Base-by-base conservation (phyloP, 2,329 filamentous ascomycete genomes). In the Hymenoscyphus infarciens region DNA sequence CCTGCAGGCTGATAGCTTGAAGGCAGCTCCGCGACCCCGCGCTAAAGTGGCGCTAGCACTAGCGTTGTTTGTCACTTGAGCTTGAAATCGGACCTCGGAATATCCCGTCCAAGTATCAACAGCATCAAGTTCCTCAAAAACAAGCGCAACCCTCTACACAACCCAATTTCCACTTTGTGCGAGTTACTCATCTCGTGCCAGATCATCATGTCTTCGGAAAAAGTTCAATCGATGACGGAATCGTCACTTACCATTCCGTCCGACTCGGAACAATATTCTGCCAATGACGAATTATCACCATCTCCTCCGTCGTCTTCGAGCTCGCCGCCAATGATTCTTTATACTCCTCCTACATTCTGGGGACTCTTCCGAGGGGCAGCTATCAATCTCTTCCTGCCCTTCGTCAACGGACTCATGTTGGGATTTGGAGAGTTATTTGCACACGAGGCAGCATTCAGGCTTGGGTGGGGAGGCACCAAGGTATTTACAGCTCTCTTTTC, bases 321-420 rank as follows among this genome's bases (percentile, higher is more conserved):
- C 60, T 88, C 85, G 11, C 83, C 86, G 1, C 88, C 89, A 8
- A 77, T 97, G 71, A 88, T 96, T 56, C 84, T 98, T 56, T 99
- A 98, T 82, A 87, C 87, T 68, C 92, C 93, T 3, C 93, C 95
- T 2, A 96, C 92, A 0, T 72, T 96, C 54, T 97, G 91, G 91
- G 87, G 90, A 10, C 76, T 99, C 66, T 69, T 97, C 61, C 87
- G 94, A 61, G 92, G 95, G 42, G 91, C 92, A 16, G 92, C 93
- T 5, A 99, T 99, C 78, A 99, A 99, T 75, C 81, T 99, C n/a
- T 72, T 99, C 1, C 79, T 99, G 22, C 95, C 95, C 0, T 99
- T 99, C 73, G 86, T 99, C 73, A 99, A 99, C 78, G 95, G 95
- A 56, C 85, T 99, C 81, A 99, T 99, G 95, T 79, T 99, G 72